Evolutionary conservation across 2,329 filamentous ascomycete species (phyloP), one percentile per base, ranked within the genome.

Genomic region (Didymellaceae sp.): DNA sequence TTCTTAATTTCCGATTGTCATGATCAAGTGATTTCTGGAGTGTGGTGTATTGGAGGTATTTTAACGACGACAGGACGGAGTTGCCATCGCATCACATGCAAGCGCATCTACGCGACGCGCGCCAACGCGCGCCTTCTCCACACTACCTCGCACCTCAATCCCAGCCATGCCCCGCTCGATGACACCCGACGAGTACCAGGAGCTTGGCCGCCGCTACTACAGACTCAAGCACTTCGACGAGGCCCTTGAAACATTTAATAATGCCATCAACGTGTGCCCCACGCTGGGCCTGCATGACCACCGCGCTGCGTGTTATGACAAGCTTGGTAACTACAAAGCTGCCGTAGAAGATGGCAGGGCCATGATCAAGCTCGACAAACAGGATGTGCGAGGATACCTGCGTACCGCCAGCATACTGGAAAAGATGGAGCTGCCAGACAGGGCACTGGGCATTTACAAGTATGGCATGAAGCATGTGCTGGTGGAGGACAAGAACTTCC

Each of bases 341-440:
- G 83, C 83, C 0, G 73, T 86, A 8, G 74, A 77, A 46, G 82
- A 86, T 74, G 80, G 80, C n/a, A 79, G 79, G 54, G 73, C 74
- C 16, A 83, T 84, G 74, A 83, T 86, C 46, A 77, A 78, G 46
- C 57, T 74, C 13, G 69, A 79, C 37, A 77, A 76, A 45, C 72
- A 74, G 17, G 78, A 84, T 66, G 75, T 80, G n/a, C 78, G 78
- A 50, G 83, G 83, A 7, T 86, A 86, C 63, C 64, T 86, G 21
- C 79, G 82, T 44, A 80, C 80, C 20, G 82, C 77, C 2, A 79
- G 78, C 48, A 59, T 78, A 6, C 64, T 80, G 10, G 65, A 75
- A 40, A 77, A 76, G 51, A 77, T 80, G 70, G 74, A 76, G 9
- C 83, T 81, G 61, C 65, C 72, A 2, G 75, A 78, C n/a, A 78